Percentiles rank a stretch among this genome's conserved stretches.
Evolutionary conservation across 306 rosid genomes (phyloP).

Genomic region (Senna tora): DNA sequence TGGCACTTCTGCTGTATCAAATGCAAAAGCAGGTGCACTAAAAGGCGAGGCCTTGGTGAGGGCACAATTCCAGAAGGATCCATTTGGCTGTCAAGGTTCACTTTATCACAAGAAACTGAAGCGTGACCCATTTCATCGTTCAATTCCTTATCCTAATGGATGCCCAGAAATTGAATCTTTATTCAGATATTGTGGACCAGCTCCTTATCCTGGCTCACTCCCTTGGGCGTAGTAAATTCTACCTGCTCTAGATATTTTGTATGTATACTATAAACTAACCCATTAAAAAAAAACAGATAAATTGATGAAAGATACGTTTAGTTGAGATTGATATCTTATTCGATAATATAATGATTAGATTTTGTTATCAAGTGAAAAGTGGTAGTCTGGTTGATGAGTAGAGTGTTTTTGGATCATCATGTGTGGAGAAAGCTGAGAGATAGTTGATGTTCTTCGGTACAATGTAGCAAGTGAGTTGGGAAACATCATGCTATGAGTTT

Average conservation of each 20-base stretch:
- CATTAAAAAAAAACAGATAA: neutral
- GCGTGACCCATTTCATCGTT: conserved; percentile 90
- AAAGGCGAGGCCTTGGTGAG: conserved; percentile 87
- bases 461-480: neutral
- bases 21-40: conserved; percentile 67
- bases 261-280: conserved; percentile 22
- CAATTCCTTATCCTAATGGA: conserved; percentile 88
- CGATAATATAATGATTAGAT: neutral
- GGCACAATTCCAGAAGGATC: conserved; percentile 76
- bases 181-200: conserved; percentile 80
- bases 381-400: too few species aligned
- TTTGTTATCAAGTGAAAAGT: neutral
- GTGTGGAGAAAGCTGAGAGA: neutral
- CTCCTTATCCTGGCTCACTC: conserved; percentile 71
- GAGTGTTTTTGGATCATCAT: neutral
- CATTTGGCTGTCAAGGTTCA: conserved; percentile 82
- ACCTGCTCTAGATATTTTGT: neutral
- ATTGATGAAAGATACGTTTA: neutral
- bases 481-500: neutral
- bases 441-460: neutral
- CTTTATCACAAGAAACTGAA: conserved; percentile 73
- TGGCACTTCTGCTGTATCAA: conserved; percentile 75
- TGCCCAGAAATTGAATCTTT: conserved; percentile 90
- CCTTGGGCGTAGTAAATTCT: conserved; percentile 59
- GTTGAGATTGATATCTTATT: neutral